Evolutionary conservation across 2,329 filamentous ascomycete genomes (phyloP).

Genomic region (Cladophialophora bantiana): DNA sequence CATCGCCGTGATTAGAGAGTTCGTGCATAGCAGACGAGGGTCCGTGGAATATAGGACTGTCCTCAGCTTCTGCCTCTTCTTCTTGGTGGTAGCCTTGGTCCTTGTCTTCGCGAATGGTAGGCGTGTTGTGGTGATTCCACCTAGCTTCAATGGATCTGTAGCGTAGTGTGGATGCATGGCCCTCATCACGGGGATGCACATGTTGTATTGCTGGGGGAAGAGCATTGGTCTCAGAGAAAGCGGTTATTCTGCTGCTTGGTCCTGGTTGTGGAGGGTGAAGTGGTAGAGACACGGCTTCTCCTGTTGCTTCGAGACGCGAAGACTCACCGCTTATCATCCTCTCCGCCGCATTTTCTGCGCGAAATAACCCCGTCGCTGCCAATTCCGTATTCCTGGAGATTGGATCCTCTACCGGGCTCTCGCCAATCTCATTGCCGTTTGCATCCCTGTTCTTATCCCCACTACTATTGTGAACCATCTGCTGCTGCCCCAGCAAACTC

Average conservation of each 20-base stretch:
- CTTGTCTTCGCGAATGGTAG: background rate
- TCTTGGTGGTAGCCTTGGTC: background rate
- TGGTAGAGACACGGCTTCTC: background rate
- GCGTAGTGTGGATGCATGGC: background rate
- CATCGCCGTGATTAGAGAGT: background rate
- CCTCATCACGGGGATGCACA: background rate
- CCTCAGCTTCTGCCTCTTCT: background rate
- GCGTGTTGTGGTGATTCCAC: background rate
- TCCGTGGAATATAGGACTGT: slow-evolving; percentile 1
- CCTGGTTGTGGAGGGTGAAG: background rate
- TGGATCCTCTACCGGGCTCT: background rate
- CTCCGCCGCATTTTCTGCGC: background rate
- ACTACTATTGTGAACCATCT: background rate
- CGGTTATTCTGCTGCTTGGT: background rate
- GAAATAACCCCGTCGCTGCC: background rate
- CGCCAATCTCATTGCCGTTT: background rate
- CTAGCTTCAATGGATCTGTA: background rate
- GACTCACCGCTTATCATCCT: background rate
- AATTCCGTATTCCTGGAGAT: background rate
- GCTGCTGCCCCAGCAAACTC: background rate
- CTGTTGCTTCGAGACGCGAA: background rate
- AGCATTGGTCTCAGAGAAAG: background rate
- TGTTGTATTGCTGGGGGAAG: background rate
- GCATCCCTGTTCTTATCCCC: background rate
- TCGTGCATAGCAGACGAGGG: background rate